These are phyloP conservation scores for Sporothrix variecibatus DNA, from an alignment of 2,329 filamentous ascomycete species.

Conservation along the genomic window DNA sequence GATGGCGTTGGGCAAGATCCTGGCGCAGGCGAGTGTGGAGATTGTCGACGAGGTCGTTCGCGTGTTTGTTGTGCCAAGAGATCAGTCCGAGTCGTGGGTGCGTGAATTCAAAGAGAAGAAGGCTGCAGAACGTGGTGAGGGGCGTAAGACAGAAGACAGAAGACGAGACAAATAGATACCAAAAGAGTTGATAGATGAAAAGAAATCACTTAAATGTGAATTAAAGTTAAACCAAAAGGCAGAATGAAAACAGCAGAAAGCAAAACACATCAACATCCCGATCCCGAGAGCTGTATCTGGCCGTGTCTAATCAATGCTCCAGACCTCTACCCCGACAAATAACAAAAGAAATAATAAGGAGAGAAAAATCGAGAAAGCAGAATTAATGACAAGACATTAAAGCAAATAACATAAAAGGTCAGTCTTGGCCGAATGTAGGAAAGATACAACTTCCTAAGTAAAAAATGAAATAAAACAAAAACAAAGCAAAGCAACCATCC, in stretches of 20 bases:
- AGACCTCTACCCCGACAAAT: neutral
- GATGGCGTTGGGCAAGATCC: constrained; percentile 70
- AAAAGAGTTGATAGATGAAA: neutral
- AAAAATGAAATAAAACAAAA: neutral
- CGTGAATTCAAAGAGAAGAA: constrained; percentile 80
- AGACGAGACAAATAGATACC: neutral
- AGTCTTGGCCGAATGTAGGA: neutral
- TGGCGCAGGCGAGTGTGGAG: constrained; percentile 74
- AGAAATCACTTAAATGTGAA: neutral
- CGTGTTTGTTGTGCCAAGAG: constrained; percentile 78
- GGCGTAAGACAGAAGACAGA: neutral
- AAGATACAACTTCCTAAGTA: neutral
- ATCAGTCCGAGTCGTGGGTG: constrained; percentile 72
- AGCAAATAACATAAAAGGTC: neutral
- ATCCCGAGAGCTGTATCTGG: neutral
- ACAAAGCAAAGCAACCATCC: neutral
- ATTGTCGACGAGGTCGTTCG: constrained; percentile 82
- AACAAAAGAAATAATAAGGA: neutral
- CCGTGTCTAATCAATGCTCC: neutral
- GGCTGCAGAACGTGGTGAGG: constrained; percentile 48
- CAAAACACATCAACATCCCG: neutral
- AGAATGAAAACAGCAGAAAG: constrained; percentile 9
- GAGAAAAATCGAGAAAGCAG: neutral
- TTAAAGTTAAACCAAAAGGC: neutral
- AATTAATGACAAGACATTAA: neutral